Conservation (phyloP, 2,329 filamentous ascomycete genomes). For the Trichoderma polysporum region DNA sequence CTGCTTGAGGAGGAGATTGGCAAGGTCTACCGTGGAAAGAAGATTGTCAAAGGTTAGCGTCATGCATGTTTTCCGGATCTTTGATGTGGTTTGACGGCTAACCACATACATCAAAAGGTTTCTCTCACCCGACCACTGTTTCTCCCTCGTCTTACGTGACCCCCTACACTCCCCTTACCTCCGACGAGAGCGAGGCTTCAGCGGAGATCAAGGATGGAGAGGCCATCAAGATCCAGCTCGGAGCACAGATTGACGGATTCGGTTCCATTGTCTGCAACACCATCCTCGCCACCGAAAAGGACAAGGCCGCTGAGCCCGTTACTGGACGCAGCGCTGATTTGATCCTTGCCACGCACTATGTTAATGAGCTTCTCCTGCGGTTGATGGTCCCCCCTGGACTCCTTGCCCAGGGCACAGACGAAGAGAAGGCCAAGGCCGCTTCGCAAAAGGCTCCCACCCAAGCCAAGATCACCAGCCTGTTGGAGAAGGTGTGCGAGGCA, state of each 20-base stretch:
- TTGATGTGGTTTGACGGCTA: not conserved
- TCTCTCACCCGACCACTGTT: conserved; percentile 91
- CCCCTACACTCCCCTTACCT: conserved; percentile 88
- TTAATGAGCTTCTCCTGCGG: conserved; percentile 90
- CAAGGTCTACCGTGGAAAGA: conserved; percentile 99
- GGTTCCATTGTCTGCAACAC: conserved; percentile 96
- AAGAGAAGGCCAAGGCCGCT: conserved; percentile 92
- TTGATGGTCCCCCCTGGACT: conserved; percentile 90
- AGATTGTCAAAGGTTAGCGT: conserved; percentile 78
- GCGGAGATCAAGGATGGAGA: conserved; percentile 80
- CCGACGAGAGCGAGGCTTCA: conserved; percentile 81
- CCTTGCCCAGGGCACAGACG: conserved; percentile 77
- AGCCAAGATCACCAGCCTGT: conserved; percentile 77
- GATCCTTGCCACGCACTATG: conserved; percentile 86
- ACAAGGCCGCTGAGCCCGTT: conserved; percentile 62
- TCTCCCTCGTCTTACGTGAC: conserved; percentile 94
- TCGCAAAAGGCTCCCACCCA: conserved; percentile 81
- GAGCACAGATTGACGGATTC: conserved; percentile 96
- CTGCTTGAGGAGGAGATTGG: conserved; percentile 87
- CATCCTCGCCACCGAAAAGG: conserved; percentile 67
- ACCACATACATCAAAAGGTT: conserved; percentile 52
- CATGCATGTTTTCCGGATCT: not conserved
- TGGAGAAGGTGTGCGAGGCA: conserved; percentile 88
- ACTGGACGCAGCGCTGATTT: conserved; percentile 82
- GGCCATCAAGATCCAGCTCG: conserved; percentile 96